Evolutionary conservation across 164 flowering plant genomes (phyloP).

Genomic region (Magnolia officinalis): DNA sequence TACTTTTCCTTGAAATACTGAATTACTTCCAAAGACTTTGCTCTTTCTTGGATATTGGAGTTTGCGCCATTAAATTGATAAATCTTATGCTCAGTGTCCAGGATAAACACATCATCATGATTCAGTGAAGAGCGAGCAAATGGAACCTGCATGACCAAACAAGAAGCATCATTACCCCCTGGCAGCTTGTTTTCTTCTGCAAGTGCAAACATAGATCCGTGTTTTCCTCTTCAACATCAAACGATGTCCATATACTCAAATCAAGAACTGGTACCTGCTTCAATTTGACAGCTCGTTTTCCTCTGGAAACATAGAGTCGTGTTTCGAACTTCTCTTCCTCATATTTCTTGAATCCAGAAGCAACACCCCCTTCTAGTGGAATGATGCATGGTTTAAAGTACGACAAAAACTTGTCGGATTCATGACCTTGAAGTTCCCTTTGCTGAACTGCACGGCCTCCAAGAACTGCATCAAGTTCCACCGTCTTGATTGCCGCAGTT

Average conservation of each 20-base stretch:
- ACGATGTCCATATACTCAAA: neutral
- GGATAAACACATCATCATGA: slow-evolving; percentile 98
- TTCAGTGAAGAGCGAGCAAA: slow-evolving; percentile 89
- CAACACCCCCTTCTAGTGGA: slow-evolving; percentile 98
- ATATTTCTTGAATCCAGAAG: slow-evolving; percentile 78
- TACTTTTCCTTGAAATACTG: slow-evolving; percentile 89
- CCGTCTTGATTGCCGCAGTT: slow-evolving; percentile 95
- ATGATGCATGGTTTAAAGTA: slow-evolving; percentile 96
- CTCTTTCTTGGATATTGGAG: slow-evolving; percentile 97
- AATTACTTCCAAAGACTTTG: slow-evolving; percentile 95
- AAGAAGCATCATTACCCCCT: slow-evolving; percentile 8
- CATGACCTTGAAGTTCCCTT: slow-evolving; percentile 95
- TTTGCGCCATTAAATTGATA: slow-evolving; percentile 99
- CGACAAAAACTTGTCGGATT: slow-evolving; percentile 95
- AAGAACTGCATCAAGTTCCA: slow-evolving; percentile 92
- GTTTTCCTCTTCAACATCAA: neutral
- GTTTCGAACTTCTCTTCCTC: slow-evolving; percentile 94
- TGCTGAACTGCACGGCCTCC: slow-evolving; percentile 99
- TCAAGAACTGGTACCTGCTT: slow-evolving; percentile 58
- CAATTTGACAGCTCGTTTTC: slow-evolving; percentile 82
- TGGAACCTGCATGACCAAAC: slow-evolving; percentile 66
- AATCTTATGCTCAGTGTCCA: slow-evolving; percentile 81
- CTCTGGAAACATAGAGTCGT: slow-evolving; percentile 76
- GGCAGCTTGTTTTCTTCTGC: neutral
- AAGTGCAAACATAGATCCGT: neutral